Percentiles rank a stretch among this genome's conserved stretches.
Evolutionary conservation across 176 grass and related monocot species (phyloP).

Genomic region (Musa acuminata): DNA sequence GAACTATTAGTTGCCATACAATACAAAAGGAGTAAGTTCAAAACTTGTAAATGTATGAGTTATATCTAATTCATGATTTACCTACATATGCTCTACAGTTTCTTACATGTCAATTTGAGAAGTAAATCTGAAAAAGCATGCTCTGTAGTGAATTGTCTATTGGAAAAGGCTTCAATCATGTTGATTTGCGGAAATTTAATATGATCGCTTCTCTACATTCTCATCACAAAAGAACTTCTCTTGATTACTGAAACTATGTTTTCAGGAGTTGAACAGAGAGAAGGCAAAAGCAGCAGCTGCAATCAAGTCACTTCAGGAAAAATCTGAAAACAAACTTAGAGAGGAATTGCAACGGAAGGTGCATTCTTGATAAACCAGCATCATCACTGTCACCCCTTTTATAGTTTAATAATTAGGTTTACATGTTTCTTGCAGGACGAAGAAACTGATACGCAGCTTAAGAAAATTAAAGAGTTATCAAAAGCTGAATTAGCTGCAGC

Average conservation of each 20-base stretch:
- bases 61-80: no score
- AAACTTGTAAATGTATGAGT: no score
- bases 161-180: neutral
- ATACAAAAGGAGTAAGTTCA: no score
- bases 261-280: conserved; percentile 89
- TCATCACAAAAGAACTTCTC: conserved; percentile 8
- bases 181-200: neutral
- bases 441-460: conserved; percentile 54
- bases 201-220: neutral
- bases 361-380: neutral
- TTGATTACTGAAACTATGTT: conserved; percentile 18
- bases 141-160: neutral
- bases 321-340: conserved; percentile 50
- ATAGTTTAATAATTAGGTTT: conserved; percentile 7
- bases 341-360: conserved; percentile 80
- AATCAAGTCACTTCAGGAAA: conserved; percentile 66
- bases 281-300: conserved; percentile 46
- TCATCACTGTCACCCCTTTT: neutral
- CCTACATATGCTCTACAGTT: neutral
- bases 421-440: conserved; percentile 42
- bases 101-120: neutral
- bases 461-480: conserved; percentile 66
- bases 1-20: no score
- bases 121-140: neutral
- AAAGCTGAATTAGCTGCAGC: conserved; percentile 71